Percentiles rank a stretch among this genome's conserved stretches.
Conservation (phyloP, 1,284 basidiomycete species). For the Heterobasidion irregulare region DNA sequence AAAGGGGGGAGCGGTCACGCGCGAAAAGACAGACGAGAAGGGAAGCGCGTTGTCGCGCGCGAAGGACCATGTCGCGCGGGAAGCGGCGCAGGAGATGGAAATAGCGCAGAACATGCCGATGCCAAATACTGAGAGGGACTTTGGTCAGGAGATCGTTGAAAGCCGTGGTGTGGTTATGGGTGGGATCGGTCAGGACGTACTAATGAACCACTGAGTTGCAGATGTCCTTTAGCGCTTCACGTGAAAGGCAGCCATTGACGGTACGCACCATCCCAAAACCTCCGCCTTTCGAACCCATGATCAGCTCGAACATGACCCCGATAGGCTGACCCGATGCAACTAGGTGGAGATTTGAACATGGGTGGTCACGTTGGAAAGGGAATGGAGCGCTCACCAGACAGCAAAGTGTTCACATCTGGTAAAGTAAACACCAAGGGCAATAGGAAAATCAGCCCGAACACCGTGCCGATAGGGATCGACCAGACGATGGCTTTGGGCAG, state of each 20-base stretch:
- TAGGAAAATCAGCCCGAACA: slow-evolving; percentile 52
- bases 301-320: slow-evolving; percentile 57
- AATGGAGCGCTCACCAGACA: slow-evolving; percentile 30
- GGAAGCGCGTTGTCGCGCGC: slow-evolving; percentile 64
- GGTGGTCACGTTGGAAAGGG: neutral
- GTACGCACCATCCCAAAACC: slow-evolving; percentile 49
- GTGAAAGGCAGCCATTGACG: neutral
- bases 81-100: slow-evolving; percentile 56
- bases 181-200: slow-evolving; percentile 21
- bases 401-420: slow-evolving; percentile 44
- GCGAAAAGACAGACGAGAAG: slow-evolving; percentile 41
- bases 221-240: neutral
- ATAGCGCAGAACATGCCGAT: slow-evolving; percentile 48
- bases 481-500: slow-evolving; percentile 53
- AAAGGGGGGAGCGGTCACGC: slow-evolving; percentile 28
- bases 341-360: too few species aligned
- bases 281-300: slow-evolving; percentile 52
- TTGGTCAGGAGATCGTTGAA: slow-evolving; percentile 7
- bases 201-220: slow-evolving; percentile 34
- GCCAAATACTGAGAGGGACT: slow-evolving; percentile 34
- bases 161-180: neutral
- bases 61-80: slow-evolving; percentile 64
- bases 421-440: slow-evolving; percentile 65
- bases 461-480: slow-evolving; percentile 55
- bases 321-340: slow-evolving; percentile 57